Evolutionary conservation across 2,329 filamentous ascomycete species (phyloP).

Genomic region (Trichoderma polysporum): DNA sequence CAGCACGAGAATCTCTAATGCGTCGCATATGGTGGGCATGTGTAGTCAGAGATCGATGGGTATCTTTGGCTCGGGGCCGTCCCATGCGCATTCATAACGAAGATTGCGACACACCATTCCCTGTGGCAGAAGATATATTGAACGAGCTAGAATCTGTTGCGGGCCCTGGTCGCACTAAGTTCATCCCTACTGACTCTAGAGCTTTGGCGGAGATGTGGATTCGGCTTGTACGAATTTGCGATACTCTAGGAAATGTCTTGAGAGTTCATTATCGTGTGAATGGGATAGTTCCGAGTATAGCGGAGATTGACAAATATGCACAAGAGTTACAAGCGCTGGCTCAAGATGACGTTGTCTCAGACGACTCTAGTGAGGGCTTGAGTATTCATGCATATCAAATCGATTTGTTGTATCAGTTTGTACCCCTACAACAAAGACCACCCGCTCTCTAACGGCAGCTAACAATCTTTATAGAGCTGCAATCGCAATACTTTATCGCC

Average conservation of each 20-base stretch:
- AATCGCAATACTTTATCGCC: background rate
- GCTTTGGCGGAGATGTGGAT: constrained; percentile 6
- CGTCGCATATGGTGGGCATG: constrained; percentile 14
- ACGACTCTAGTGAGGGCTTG: background rate
- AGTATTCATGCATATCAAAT: background rate
- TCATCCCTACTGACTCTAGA: background rate
- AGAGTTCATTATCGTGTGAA: constrained; percentile 6
- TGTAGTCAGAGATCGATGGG: constrained; percentile 5
- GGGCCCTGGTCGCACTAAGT: background rate
- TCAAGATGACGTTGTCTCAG: background rate
- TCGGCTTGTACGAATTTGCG: constrained; percentile 4
- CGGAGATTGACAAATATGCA: constrained; percentile 2
- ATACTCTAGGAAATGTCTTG: background rate
- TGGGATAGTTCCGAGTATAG: background rate
- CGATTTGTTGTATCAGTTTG: background rate
- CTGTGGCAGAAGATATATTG: background rate
- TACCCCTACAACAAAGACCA: background rate
- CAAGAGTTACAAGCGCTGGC: background rate
- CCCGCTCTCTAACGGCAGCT: background rate
- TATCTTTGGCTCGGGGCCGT: constrained; percentile 3
- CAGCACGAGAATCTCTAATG: background rate
- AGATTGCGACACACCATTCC: background rate
- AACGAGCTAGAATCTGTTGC: background rate
- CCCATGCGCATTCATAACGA: constrained; percentile 8
- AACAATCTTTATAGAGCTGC: background rate